A percentile compares a stretch with the other conserved stretches of the same genome.
Conservation (phyloP, 306 rosid species). For the Fragaria ananassa region DNA sequence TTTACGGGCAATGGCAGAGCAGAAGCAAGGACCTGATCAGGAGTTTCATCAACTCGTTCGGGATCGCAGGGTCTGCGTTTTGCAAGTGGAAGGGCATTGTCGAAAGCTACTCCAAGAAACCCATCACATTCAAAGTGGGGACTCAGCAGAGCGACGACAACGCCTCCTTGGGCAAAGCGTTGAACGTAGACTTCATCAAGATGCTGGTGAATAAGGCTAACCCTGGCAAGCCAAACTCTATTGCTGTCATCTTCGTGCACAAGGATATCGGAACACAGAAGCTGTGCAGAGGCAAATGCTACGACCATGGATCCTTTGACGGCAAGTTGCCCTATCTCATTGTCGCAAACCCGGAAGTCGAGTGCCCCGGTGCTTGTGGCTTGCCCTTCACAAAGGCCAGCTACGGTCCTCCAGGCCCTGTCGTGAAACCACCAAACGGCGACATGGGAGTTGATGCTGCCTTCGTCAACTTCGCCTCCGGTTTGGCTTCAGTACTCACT, state of each 20-base stretch:
- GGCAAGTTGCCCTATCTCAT: slow-evolving; percentile 26
- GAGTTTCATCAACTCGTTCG: slow-evolving; percentile 12
- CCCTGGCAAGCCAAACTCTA: slow-evolving; percentile 11
- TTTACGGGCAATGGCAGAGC: not conserved
- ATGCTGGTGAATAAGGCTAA: not conserved
- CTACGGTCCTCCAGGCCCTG: not conserved
- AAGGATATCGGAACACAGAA: slow-evolving; percentile 37
- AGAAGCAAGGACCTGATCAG: slow-evolving; percentile 2
- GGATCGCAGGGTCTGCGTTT: not conserved
- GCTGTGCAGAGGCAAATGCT: slow-evolving; percentile 49
- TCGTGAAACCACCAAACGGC: slow-evolving; percentile 40
- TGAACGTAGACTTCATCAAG: not conserved
- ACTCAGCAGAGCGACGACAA: not conserved
- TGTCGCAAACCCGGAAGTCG: slow-evolving; percentile 48
- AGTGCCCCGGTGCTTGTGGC: slow-evolving; percentile 54
- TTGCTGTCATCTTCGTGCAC: slow-evolving; percentile 27
- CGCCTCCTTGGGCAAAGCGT: not conserved
- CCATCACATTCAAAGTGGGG: not conserved
- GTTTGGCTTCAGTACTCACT: slow-evolving; percentile 45
- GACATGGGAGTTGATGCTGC: slow-evolving; percentile 43
- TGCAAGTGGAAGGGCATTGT: not conserved
- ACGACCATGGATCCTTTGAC: slow-evolving; percentile 43
- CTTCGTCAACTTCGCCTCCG: slow-evolving; percentile 44
- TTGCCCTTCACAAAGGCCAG: slow-evolving; percentile 38
- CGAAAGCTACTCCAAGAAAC: not conserved